Base-by-base conservation (phyloP, 2,329 filamentous ascomycete species). In the Sporothrix curviconia region DNA sequence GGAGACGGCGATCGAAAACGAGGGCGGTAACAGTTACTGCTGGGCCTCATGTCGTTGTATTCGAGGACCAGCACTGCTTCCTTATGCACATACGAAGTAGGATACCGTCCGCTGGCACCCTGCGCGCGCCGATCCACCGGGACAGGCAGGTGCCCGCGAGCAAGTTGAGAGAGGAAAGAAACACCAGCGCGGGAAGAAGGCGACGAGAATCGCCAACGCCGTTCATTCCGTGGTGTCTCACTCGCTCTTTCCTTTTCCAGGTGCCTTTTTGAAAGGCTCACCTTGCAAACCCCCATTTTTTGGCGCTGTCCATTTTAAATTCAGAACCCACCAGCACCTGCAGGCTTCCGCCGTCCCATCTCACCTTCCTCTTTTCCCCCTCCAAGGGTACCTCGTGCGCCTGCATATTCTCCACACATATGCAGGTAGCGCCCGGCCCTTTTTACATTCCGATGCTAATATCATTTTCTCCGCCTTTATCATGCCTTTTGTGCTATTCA, bases 341-440 rank as follows among this genome's bases (percentile, higher is more conserved):
- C 9, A 40, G n/a, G 46, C 22, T 24, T 32, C 49, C 49, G n/a
- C 34, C 12, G 15, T 17, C 34, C 22, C 17, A 25, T 46, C 25
- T 25, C 22, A 34, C 36, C 47, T 39, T 51, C 14, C 22, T 22
- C 19, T 19, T 17, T 22, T 42, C 7, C 39, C 39, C 17, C 19
- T 22, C 30, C 42, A 37, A 47, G 51, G 52, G 52, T 55, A 55
- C 52, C 42, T 55, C 52, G 52, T 55, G 52, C 52, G 30, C 42
- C 32, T 55, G 52, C 52, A 55, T 39, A 19, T 46, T 46, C 52
- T 55, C 52, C 52, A 55, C 52, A 47, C 40, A 6, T 36, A 52
- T 57, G 55, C 46, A 57, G 19, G 47, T 52, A 44, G 46, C 47
- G 55, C 55, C 37, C 46, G 55, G n/a, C 55, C 55, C 46, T 30